Base-by-base conservation (phyloP, 208 protist genomes). In the Leishmania martiniquensis region DNA sequence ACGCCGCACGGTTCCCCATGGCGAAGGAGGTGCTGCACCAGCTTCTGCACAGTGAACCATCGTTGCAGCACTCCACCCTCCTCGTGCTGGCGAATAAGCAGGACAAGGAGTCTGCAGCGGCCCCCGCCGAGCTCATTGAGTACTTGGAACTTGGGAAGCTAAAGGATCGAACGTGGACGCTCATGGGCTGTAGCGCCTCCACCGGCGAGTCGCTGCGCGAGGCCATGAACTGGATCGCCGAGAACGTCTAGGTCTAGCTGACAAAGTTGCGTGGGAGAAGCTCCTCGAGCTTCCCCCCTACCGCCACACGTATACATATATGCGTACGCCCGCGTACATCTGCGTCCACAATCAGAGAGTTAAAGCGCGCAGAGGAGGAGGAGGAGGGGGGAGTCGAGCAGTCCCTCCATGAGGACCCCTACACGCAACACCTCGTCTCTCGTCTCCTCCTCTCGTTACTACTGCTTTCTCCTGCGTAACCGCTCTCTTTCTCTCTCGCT, bases 21-120 rank as follows among this genome's bases (percentile, higher is more conserved):
- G 96, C 93, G 0, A 87, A 91, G 54, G 80, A 95, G 22, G 95
- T 99, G n/a, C 72, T 99, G 20, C 82, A 95, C 22, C 75, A 83
- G 13, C 82, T 99, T 2, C 83, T 99, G 15, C 80, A 85, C 45
- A 81, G 97, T 29, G 90, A 97, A 75, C 91, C 96, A 25, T 85
- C 95, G 25, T 89, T 99, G 39, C 78, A 87, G 65, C 78, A 95
- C 54, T 88, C 96, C 25, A 76, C 90, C 2, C 75, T 99, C n/a
- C 83, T 99, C 5, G 91, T 99, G 4, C 93, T 98, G 54, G 98
- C 97, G 0, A 99, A 99, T 84, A 99, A 99, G 80, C 96, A 99
- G 83, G 99, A 99, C 84, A 71, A 99, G 0, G 66, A 85, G 54
- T 86, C 84, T 7, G 97, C 98, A 0, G 88, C 95, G 20, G 78